These are phyloP conservation scores for Fibroporia radiculosa DNA, from an alignment of 768 basidiomycete species.

Conservation along the genomic window DNA sequence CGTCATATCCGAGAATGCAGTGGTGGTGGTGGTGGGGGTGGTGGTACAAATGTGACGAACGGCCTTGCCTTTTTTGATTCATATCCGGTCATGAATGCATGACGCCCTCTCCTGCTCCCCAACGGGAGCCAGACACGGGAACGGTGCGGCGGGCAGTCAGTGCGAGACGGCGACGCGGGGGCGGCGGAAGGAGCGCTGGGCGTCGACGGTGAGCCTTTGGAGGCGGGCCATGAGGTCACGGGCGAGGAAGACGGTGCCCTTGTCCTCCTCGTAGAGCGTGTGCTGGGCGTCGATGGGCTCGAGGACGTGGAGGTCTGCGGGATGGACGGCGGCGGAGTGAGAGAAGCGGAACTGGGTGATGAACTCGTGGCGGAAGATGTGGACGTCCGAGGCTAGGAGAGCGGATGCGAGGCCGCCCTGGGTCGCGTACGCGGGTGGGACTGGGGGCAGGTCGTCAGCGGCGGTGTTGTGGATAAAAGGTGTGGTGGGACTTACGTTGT, in stretches of 20 bases:
- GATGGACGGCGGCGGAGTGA: constrained; percentile 25
- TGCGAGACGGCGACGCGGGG: constrained; percentile 3
- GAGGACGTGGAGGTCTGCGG: constrained; percentile 28
- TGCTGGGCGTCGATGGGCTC: constrained; percentile 23
- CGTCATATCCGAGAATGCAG: too few relatives aligned
- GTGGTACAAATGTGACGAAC: too few relatives aligned
- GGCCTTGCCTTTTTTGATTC: too few relatives aligned
- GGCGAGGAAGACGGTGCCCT: constrained; percentile 28
- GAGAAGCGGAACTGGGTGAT: constrained; percentile 33
- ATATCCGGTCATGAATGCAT: too few relatives aligned
- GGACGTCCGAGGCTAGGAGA: constrained; percentile 23
- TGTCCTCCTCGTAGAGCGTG: constrained; percentile 26
- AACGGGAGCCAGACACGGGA: too few relatives aligned
- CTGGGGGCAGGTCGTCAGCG: not conserved
- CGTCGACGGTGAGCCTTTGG: constrained; percentile 17
- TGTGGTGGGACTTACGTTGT: constrained; percentile 15
- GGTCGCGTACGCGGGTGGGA: constrained; percentile 5
- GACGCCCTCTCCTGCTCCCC: too few relatives aligned
- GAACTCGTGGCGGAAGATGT: constrained; percentile 31
- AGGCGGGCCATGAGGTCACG: constrained; percentile 27
- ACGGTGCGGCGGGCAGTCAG: too few relatives aligned
- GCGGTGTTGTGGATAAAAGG: not conserved
- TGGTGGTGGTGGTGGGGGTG: too few relatives aligned
- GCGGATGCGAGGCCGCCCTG: constrained; percentile 19
- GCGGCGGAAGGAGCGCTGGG: constrained; percentile 7